These are phyloP conservation scores for Penicillium pulvis DNA, from an alignment of 495 filamentous ascomycete species.

Conservation along the genomic window DNA sequence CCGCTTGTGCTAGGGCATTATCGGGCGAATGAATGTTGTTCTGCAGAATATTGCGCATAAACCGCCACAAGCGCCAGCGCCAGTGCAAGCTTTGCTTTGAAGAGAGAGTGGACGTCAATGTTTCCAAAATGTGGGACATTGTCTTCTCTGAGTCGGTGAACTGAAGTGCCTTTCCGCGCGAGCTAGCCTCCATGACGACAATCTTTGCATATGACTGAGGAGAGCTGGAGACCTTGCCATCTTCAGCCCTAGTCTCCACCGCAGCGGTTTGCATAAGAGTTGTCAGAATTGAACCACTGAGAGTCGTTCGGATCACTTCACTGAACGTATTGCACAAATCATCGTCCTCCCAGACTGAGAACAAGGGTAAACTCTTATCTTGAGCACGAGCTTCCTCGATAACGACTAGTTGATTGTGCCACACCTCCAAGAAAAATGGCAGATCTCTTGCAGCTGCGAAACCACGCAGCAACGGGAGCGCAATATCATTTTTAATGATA, in stretches of 20 bases:
- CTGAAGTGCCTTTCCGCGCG: conserved; percentile 29
- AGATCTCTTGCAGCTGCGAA: conserved; percentile 68
- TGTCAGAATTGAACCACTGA: conserved; percentile 33
- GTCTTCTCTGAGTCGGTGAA: conserved; percentile 28
- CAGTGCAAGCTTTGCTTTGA: conserved; percentile 43
- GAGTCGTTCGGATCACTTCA: conserved; percentile 40
- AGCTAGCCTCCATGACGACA: conserved; percentile 41
- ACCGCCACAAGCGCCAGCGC: conserved; percentile 52
- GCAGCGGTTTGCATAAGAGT: conserved; percentile 39
- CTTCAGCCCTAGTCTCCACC: conserved; percentile 27
- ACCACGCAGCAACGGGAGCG: conserved; percentile 61
- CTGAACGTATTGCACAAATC: conserved; percentile 50
- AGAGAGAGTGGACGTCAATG: conserved; percentile 33
- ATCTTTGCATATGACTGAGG: conserved; percentile 41
- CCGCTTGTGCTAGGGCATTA: conserved; percentile 17
- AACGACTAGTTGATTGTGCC: conserved; percentile 61
- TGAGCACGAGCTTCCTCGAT: conserved; percentile 42
- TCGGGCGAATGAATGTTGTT: conserved; percentile 30
- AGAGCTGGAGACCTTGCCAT: conserved; percentile 33
- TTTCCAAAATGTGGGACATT: conserved; percentile 31
- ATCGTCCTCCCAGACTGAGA: conserved; percentile 63
- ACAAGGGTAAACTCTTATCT: conserved; percentile 29
- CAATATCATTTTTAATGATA: conserved; percentile 42
- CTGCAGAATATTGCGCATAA: conserved; percentile 38
- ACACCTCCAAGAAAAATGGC: conserved; percentile 63